Percentiles rank a stretch among this genome's conserved stretches.
These are phyloP conservation scores for rapeseed (Brassica napus) DNA, from an alignment of 345 rosid genomes.

Conservation along the genomic window Da-Ae NC_063442.1:42993501-42994000, in stretches of 20 bases:
- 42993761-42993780: constrained; percentile 62
- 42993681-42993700: constrained; percentile 9
- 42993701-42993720: constrained; percentile 64
- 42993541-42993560: not conserved
- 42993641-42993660: not conserved
- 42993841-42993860: constrained; percentile 70
- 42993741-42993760: constrained; percentile 68
- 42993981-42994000: constrained; percentile 64
- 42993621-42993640: not conserved
- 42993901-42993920: constrained; percentile 74
- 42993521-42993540: not conserved
- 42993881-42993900: constrained; percentile 82
- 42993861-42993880: constrained; percentile 80
- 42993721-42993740: constrained; percentile 49
- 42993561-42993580: not conserved
- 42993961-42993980: constrained; percentile 74
- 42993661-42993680: not conserved
- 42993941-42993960: constrained; percentile 68
- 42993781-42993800: constrained; percentile 57
- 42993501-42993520: too few relatives aligned
- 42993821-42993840: constrained; percentile 52
- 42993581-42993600: not conserved
- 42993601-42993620: not conserved
- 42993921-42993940: constrained; percentile 91
- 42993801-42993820: constrained; percentile 70